A percentile compares a stretch with the other conserved stretches of the same genome.
Evolutionary conservation across 1,284 basidiomycete genomes (phyloP).

Genomic region (Ustilago curta): DNA sequence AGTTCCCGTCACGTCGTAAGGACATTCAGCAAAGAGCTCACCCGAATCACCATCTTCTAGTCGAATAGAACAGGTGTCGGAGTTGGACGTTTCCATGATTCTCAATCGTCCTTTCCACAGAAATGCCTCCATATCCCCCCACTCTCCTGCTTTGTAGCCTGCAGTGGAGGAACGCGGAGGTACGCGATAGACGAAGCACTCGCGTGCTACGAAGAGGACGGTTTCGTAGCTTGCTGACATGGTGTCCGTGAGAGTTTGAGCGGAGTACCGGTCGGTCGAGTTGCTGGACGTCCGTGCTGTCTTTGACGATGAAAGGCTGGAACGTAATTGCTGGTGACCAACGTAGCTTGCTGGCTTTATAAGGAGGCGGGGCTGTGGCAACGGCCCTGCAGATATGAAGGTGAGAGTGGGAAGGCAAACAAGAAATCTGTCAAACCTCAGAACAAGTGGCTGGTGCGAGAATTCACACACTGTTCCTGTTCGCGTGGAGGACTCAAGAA

Average conservation of each 20-base stretch:
- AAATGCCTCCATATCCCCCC: conserved; percentile 80
- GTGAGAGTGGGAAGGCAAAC: not conserved
- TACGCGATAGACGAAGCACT: conserved; percentile 76
- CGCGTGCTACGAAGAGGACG: conserved; percentile 84
- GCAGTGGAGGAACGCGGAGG: conserved; percentile 81
- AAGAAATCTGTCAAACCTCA: not conserved
- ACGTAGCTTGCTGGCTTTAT: not conserved
- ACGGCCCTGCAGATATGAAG: not conserved
- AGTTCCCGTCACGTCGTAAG: conserved; percentile 83
- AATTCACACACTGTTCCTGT: conserved; percentile 3
- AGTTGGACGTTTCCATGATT: conserved; percentile 76
- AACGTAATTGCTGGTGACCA: not conserved
- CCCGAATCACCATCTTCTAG: conserved; percentile 65
- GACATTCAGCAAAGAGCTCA: conserved; percentile 87
- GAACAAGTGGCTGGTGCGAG: conserved; percentile 20
- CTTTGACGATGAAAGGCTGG: not conserved
- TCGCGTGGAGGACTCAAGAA: not conserved
- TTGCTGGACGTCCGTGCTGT: not conserved
- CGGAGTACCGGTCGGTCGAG: no score
- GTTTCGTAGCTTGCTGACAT: conserved; percentile 75
- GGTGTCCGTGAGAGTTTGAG: not conserved
- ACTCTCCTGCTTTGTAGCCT: conserved; percentile 69
- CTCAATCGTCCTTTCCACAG: conserved; percentile 91
- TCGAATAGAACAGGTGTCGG: conserved; percentile 57
- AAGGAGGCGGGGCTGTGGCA: not conserved